A percentile compares a stretch with the other conserved stretches of the same genome.
These are phyloP conservation scores for Tylopilus felleus DNA, from an alignment of 768 basidiomycete species.

Conservation along the genomic window DNA sequence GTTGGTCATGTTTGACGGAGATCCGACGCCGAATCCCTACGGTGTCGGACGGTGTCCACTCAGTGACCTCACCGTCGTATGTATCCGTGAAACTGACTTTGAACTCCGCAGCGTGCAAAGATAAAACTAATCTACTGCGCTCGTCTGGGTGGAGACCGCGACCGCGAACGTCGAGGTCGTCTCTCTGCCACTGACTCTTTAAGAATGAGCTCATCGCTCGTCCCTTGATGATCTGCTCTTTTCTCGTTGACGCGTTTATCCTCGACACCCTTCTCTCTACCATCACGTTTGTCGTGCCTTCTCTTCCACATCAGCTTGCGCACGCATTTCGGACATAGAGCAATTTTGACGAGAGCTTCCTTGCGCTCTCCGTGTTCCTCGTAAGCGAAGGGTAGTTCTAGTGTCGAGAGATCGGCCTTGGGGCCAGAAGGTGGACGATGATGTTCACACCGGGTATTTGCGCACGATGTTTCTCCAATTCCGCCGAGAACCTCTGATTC, in stretches of 20 bases:
- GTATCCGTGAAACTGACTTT: constrained; percentile 19
- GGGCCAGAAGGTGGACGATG: constrained; percentile 41
- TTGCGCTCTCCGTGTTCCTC: constrained; percentile 72
- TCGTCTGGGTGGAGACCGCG: constrained; percentile 27
- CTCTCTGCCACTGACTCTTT: not conserved
- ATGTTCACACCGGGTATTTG: constrained; percentile 77
- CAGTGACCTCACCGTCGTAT: not conserved
- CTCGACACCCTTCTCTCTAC: not conserved
- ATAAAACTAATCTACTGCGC: not conserved
- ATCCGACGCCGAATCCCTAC: not conserved
- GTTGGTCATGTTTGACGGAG: constrained; percentile 11
- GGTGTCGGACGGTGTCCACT: not conserved
- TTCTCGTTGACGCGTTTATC: not conserved
- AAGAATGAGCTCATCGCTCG: not conserved
- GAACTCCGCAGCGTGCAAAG: constrained; percentile 5
- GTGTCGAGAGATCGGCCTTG: constrained; percentile 52
- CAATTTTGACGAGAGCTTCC: constrained; percentile 86
- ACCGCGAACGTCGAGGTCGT: constrained; percentile 25
- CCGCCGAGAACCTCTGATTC: constrained; percentile 86
- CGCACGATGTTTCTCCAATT: constrained; percentile 85
- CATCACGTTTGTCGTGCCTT: constrained; percentile 53
- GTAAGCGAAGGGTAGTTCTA: constrained; percentile 91
- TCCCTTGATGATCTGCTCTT: not conserved
- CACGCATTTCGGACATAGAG: constrained; percentile 73
- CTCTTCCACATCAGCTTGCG: constrained; percentile 88